Base-by-base conservation (phyloP, 2,329 filamentous ascomycete genomes). In the Berkeleyomyces basicola region DNA sequence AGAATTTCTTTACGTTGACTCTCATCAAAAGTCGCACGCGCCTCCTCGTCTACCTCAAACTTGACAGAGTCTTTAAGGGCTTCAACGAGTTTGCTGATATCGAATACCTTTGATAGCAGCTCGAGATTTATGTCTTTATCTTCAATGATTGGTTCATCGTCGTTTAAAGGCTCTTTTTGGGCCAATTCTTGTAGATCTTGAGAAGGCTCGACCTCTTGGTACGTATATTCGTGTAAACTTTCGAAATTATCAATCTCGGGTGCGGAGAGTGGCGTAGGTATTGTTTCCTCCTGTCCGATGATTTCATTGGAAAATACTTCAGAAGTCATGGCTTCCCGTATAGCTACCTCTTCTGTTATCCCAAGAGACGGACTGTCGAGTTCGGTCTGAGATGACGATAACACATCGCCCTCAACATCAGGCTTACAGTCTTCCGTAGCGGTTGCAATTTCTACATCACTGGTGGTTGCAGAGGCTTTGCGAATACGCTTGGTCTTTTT, bases 31-130 rank as follows among this genome's bases (percentile, higher is more conserved):
- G 62, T 11, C 16, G 2, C 33, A 3, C 31, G 44, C 4, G 39
- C 23, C 31, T 68, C 62, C 33, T 44, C 53, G 39, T 70, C 66
- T 7, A 64, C 64, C 43, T 74, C 70, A 31, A 69, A 58, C 16
- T 67, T 51, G 43, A 71, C 59, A 36, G 60, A 69, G 9, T 70
- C 68, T 7, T 64, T 61, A 14, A 68, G 66, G 10, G 63, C 57
- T 14, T 59, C 47, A 7, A 37, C 47, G 39, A 65, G 49, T 31
- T 62, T 65, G 7, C 61, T 57, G 7, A 65, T 59, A 11, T 65
- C 63, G 31, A 65, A 65, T 6, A 42, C 53, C 36, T 55, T 59
- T 10, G 55, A 47, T 23, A 65, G 16, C 33, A 59, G 47, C 42
- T 65, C 63, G 16, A 65, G 61, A n/a, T n/a, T 59, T 37, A 37